A percentile compares a stretch with the other conserved stretches of the same genome.
Evolutionary conservation across 2,329 filamentous ascomycete genomes (phyloP).

Genomic region (Alternaria triticina): DNA sequence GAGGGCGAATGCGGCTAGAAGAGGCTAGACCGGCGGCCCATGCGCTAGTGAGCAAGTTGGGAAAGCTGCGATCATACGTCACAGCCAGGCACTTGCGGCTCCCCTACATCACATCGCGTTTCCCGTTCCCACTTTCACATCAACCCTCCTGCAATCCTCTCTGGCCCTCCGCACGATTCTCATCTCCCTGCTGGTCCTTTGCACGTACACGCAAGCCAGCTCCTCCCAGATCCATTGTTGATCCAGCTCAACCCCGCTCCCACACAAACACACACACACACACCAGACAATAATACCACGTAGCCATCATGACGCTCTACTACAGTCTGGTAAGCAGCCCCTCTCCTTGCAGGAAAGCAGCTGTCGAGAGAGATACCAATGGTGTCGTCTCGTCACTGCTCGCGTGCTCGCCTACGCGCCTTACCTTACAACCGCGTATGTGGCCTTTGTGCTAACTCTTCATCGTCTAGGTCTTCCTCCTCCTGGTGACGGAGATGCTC

Average conservation of each 20-base stretch:
- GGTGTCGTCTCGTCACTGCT: constrained; percentile 1
- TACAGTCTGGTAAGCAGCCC: constrained; percentile 66
- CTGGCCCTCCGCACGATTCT: constrained; percentile 4
- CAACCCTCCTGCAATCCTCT: constrained; percentile 17
- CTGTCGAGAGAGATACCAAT: background rate
- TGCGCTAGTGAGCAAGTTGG: constrained; percentile 16
- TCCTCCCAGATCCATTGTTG: constrained; percentile 2
- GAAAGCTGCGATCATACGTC: constrained; percentile 39
- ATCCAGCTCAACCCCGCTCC: constrained; percentile 26
- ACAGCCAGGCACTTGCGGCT: constrained; percentile 37
- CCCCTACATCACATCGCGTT: constrained; percentile 25
- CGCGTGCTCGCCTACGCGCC: constrained; percentile 6
- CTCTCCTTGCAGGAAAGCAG: background rate
- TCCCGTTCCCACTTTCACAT: constrained; percentile 21
- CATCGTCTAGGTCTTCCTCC: constrained; percentile 73
- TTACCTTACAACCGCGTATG: constrained; percentile 1
- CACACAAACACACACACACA: constrained; percentile 25
- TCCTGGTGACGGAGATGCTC: constrained; percentile 82
- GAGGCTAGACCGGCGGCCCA: constrained; percentile 21
- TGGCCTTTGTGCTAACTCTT: constrained; percentile 37
- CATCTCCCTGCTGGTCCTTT: background rate
- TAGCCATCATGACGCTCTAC: constrained; percentile 70
- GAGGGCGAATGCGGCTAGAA: constrained; percentile 22
- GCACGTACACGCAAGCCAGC: constrained; percentile 1
- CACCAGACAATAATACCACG: constrained; percentile 31